A percentile compares a stretch with the other conserved stretches of the same genome.
Conservation (phyloP, 139 green algal genomes). For the Coccomyxa sp. region DNA sequence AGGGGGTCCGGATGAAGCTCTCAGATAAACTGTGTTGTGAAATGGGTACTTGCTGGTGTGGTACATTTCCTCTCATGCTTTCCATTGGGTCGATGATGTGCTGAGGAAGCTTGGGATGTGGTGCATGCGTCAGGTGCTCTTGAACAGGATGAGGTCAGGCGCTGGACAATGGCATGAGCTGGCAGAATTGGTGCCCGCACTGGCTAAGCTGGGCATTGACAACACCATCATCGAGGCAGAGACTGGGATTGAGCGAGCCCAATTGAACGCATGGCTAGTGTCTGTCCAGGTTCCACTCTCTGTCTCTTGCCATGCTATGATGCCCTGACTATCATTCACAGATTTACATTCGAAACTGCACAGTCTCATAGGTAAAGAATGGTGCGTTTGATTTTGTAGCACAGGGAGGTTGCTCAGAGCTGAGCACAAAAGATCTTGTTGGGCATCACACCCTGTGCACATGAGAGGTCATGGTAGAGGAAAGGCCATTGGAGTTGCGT, state of each 20-base stretch:
- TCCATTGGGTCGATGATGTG: no score
- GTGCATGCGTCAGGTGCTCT: conserved; percentile 5
- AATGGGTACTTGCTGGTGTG: no score
- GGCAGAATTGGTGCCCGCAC: conserved; percentile 53
- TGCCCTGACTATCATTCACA: no score
- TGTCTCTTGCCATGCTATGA: no score
- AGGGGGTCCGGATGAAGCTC: no score
- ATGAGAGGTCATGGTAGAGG: no score
- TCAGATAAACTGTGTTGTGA: no score
- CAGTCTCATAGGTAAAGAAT: neutral
- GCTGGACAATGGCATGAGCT: conserved; percentile 65
- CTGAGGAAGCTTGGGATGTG: no score
- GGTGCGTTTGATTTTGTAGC: neutral
- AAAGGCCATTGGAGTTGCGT: no score
- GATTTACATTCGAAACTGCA: neutral
- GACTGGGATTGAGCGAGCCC: conserved; percentile 58
- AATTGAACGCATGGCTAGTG: conserved; percentile 63
- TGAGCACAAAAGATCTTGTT: no score
- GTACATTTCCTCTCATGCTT: no score
- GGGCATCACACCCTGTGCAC: no score
- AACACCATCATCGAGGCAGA: conserved; percentile 44
- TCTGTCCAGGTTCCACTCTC: conserved; percentile 17
- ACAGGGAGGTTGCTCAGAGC: neutral
- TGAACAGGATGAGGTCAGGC: conserved; percentile 7
- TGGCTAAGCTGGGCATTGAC: conserved; percentile 55